These are phyloP conservation scores for Gossypium lobatum DNA, from an alignment of 441 rosid species.

Conservation along the genomic window DNA sequence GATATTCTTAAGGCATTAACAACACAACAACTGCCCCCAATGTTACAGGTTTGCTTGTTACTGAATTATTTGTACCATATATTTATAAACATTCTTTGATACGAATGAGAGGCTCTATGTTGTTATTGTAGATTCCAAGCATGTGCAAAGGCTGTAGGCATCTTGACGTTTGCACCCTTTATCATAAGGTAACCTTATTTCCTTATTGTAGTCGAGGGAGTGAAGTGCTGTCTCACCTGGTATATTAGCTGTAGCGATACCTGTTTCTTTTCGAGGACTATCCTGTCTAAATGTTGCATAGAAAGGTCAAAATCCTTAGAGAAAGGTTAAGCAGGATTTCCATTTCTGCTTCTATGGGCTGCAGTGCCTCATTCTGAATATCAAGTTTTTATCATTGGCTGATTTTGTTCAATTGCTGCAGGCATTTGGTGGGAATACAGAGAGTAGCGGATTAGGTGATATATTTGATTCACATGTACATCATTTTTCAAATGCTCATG, in stretches of 20 bases:
- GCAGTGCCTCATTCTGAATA: not conserved
- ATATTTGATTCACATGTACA: slow-evolving; percentile 60
- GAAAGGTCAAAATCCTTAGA: not conserved
- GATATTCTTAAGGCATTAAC: slow-evolving; percentile 75
- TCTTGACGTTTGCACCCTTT: slow-evolving; percentile 79
- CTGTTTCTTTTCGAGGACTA: not conserved
- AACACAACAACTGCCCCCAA: slow-evolving; percentile 71
- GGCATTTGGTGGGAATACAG: slow-evolving; percentile 85
- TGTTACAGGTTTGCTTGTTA: slow-evolving; percentile 62
- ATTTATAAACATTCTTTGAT: slow-evolving; percentile 10
- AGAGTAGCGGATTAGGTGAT: slow-evolving; percentile 82
- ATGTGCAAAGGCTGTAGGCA: slow-evolving; percentile 91
- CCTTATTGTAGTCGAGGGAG: not conserved
- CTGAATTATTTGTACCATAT: slow-evolving; percentile 16
- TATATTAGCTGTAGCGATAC: not conserved
- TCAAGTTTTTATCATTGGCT: not conserved
- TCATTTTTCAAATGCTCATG: slow-evolving; percentile 66
- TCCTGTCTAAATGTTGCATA: not conserved
- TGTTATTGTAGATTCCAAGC: slow-evolving; percentile 59
- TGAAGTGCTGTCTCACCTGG: not conserved
- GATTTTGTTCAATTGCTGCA: slow-evolving; percentile 34
- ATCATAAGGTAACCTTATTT: slow-evolving; percentile 74
- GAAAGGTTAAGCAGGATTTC: not conserved
- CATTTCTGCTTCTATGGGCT: not conserved
- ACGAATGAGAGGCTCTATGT: slow-evolving; percentile 7